Base-by-base conservation (phyloP, 805 yeast genomes). In the Suhomyces vadensis region DNA sequence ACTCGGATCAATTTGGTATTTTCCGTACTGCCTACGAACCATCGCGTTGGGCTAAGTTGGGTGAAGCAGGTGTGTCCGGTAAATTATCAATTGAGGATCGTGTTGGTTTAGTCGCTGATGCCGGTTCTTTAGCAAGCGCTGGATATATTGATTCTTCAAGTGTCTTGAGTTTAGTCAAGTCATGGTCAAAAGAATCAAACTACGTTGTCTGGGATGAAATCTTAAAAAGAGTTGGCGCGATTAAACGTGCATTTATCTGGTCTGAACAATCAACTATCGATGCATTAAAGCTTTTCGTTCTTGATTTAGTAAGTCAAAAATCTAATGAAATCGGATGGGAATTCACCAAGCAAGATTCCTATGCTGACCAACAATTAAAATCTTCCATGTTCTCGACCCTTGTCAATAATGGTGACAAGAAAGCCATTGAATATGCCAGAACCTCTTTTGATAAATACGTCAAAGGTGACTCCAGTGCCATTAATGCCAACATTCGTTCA, bases 61-160 rank as follows among this genome's bases (percentile, higher is more conserved):
- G 88, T 43, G 59, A 76, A 48, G 78, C 79, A 29, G 85, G 81
- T 44, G 75, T 74, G 31, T 72, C 73, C 8, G 81, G 81, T 31
- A 67, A 75, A 54, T 74, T 87, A 54, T 74, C 88, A 8, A 85
- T 83, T 41, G 87, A 83, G 60, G 95, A 87, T 64, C 80, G 88
- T 64, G 81, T 84, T 44, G 92, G 91, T 35, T 74, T 85, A 53
- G 85, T 86, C 38, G 85, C 91, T n/a, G 95, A 87, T 66, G 87
- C 87, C 14, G 80, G 77, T 41, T 78, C 88, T 6, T 73, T 85
- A 52, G 80, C 92, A 4, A 68, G 82, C 21, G 81, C 92, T 14
- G 94, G 94, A 23, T 76, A 77, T 54, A 78, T 83, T 44, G 70
- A 82, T 20, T 79, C 90, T 25, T 70, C 79, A 3, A 81, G 75